Conservation (phyloP, 768 basidiomycete species). For the Rhodotorula taiwanensis region DNA sequence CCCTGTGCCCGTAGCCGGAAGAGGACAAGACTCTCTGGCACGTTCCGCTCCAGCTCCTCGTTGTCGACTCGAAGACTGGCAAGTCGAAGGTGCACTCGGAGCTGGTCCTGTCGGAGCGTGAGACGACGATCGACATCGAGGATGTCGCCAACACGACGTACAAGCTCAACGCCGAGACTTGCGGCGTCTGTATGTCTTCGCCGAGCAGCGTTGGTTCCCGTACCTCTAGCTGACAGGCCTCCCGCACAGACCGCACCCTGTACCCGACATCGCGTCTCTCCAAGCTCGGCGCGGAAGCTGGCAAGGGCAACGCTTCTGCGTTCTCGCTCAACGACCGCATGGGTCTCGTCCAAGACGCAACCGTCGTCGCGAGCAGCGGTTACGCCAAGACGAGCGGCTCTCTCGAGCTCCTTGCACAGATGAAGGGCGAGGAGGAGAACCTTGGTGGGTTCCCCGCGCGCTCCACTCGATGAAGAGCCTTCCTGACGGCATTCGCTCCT, state of each 20-base stretch:
- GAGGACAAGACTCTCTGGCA: conserved; percentile 89
- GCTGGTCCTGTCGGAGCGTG: conserved; percentile 61
- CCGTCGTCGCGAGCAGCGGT: conserved; percentile 74
- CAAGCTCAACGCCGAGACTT: conserved; percentile 83
- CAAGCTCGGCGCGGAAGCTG: conserved; percentile 71
- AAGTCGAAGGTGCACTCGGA: conserved; percentile 57
- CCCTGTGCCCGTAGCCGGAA: conserved; percentile 51
- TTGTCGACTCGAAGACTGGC: conserved; percentile 54
- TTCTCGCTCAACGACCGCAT: conserved; percentile 78
- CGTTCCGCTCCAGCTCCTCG: conserved; percentile 68
- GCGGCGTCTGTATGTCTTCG: conserved; percentile 62
- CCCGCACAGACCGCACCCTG: conserved; percentile 55
- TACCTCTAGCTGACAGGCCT: background rate
- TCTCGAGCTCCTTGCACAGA: conserved; percentile 62
- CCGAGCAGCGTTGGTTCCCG: background rate
- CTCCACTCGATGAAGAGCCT: background rate
- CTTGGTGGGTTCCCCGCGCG: conserved; percentile 17
- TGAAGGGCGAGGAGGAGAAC: conserved; percentile 56
- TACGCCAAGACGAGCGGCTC: conserved; percentile 67
- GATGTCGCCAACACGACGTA: conserved; percentile 63
- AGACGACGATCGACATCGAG: conserved; percentile 58
- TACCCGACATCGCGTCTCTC: conserved; percentile 73
- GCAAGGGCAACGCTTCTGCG: conserved; percentile 53
- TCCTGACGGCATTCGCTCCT: background rate
- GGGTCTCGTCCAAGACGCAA: conserved; percentile 75